A percentile compares a stretch with the other conserved stretches of the same genome.
Evolutionary conservation across 441 rosid genomes (phyloP).

Genomic region (Gossypium davidsonii): DNA sequence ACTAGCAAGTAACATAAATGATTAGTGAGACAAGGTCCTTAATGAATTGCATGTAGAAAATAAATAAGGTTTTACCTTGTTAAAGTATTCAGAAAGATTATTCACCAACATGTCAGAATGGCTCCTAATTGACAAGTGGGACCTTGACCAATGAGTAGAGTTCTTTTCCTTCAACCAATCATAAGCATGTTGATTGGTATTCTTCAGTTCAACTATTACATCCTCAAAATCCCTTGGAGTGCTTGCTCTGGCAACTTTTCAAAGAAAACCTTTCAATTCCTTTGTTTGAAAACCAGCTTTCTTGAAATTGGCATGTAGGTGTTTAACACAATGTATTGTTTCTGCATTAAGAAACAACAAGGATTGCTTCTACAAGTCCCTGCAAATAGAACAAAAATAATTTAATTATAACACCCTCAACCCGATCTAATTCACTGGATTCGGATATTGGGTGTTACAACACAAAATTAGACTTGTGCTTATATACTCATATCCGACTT

Average conservation of each 20-base stretch:
- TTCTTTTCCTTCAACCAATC: not conserved
- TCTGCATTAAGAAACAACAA: not conserved
- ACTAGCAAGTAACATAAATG: not conserved
- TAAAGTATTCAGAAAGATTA: too few species aligned
- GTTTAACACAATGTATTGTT: not conserved
- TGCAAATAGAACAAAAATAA: not conserved
- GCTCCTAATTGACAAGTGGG: not conserved
- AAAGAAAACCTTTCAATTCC: too few species aligned
- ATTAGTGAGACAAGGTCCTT: not conserved
- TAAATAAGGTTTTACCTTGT: too few species aligned
- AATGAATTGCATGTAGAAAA: not conserved
- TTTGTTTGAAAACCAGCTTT: not conserved
- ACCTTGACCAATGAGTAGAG: not conserved
- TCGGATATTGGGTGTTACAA: too few species aligned
- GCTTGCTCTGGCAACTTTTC: not conserved
- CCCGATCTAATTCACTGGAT: too few species aligned
- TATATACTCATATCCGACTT: too few species aligned
- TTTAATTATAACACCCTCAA: too few species aligned
- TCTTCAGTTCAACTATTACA: not conserved
- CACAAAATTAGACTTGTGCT: too few species aligned
- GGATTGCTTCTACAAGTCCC: not conserved
- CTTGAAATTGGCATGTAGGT: not conserved
- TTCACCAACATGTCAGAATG: not conserved
- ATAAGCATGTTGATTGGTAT: not conserved
- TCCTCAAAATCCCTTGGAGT: not conserved